phyloP scores from a whole-genome alignment of 495 filamentous ascomycete species.

The Lepidopterella palustris region DNA sequence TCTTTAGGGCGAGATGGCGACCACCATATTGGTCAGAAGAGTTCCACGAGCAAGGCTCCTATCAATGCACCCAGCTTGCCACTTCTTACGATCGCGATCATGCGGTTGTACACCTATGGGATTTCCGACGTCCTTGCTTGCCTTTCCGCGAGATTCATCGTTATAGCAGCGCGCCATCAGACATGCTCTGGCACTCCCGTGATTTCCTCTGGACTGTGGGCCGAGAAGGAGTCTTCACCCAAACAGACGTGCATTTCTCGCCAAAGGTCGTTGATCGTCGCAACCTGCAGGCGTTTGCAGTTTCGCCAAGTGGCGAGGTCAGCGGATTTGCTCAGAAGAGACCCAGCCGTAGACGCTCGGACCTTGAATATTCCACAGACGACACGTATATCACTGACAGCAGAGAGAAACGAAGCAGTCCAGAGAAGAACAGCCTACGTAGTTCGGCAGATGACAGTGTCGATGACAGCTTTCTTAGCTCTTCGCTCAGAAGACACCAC shows the following conservation, averaged over 20 bases:
- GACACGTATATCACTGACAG: slow-evolving; percentile 16
- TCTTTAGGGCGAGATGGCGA: slow-evolving; percentile 78
- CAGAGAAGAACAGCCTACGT: slow-evolving; percentile 33
- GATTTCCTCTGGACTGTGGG: slow-evolving; percentile 90
- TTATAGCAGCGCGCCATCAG: slow-evolving; percentile 63
- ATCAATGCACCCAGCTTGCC: slow-evolving; percentile 62
- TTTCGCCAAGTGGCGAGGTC: slow-evolving; percentile 55
- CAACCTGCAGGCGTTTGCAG: slow-evolving; percentile 54
- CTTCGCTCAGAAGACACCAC: slow-evolving; percentile 32
- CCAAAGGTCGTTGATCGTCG: slow-evolving; percentile 72
- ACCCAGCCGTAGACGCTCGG: slow-evolving; percentile 37
- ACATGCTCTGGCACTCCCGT: slow-evolving; percentile 84
- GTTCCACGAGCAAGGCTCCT: slow-evolving; percentile 53
- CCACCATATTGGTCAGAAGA: slow-evolving; percentile 69
- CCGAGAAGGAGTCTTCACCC: slow-evolving; percentile 72
- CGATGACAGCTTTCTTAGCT: slow-evolving; percentile 41
- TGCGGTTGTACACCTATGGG: slow-evolving; percentile 79
- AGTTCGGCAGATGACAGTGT: slow-evolving; percentile 42
- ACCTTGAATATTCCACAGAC: slow-evolving; percentile 32
- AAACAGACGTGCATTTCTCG: slow-evolving; percentile 80
- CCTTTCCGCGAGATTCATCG: slow-evolving; percentile 79
- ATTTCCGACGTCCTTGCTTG: slow-evolving; percentile 77
- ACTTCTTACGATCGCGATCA: slow-evolving; percentile 63
- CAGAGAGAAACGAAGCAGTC: slow-evolving; percentile 28
- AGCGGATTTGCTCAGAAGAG: slow-evolving; percentile 48